Evolutionary conservation across 345 rosid genomes (phyloP), one percentile per base, ranked within the genome.

Genomic region (Moricandia arvensis): DNA sequence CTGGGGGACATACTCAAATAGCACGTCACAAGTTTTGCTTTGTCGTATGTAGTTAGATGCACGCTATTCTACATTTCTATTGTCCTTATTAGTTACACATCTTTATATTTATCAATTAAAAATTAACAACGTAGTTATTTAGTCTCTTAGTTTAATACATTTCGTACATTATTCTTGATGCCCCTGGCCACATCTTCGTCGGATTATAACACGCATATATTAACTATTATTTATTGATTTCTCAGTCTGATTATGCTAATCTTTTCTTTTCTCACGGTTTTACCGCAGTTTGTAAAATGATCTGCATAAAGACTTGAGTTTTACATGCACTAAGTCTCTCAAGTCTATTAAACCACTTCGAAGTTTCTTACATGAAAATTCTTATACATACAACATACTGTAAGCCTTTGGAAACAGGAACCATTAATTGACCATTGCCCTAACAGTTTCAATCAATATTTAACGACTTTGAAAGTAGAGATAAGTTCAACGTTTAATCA

Each of bases 11-110:
- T 53, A 69, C 47, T 37, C 12, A 31, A 29, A 61, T 37, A 27
- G 60, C 74, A 76, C 61, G 73, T 67, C 5, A 53, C 68, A 34
- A 68, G 47, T 68, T 51, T 61, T 35, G 63, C 11, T 68, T 61
- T 75, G 79, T 68, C 74, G 79, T 61, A 61, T 68, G 34, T 75
- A 75, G 79, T 75, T 75, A 51, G 74, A 61, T 75, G 58, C 74
- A 75, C 79, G 68, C 68, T 60, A 33, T 61, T 75, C 63, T 51
- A 68, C 63, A 51, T 30, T 49, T 49, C 63, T 55, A 65, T 38
- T 74, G 63, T 73, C 69, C 38, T 54, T 49, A 26, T 43, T 54
- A 38, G 38, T 35, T 57, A 63, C 37, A 49, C 41, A 1, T 17
- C 1, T 47, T 49, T 47, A 18, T 3, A 9, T 2, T 2, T 63